Base-by-base conservation (phyloP, 306 rosid species). In the Sphenostylis stenocarpa region DNA sequence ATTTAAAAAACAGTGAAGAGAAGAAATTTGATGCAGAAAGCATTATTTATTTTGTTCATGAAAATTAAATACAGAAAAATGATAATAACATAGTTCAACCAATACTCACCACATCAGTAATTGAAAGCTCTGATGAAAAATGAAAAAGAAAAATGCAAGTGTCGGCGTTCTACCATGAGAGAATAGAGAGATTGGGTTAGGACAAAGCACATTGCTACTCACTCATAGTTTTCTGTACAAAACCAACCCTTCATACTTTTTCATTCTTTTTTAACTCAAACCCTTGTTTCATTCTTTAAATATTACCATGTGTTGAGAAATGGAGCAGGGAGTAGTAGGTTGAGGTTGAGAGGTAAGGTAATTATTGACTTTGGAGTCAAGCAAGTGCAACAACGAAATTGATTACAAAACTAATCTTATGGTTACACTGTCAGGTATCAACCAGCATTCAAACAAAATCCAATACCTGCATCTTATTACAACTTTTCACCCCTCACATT, bases 281-380 rank as follows among this genome's bases (percentile, higher is more conserved):
- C 21, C 5, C 16, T 8, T 38, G 0, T 36, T 49, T 49, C 23
- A 49, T 0, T 17, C 11, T 17, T 15, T 53, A 53, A 72, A 38
- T 33, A 52, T 33, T 71, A 21, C 8, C 14, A 17, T 9, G 4
- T 11, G 47, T 12, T 41, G 47, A 41, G 72, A 47, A 24, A 31
- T 31, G 73, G 65, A 1, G 43, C 80, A 36, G 15, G 7, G 5
- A 64, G 39, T 64, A 39, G n/a, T n/a, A n/a, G n/a, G n/a, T n/a
- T n/a, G n/a, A n/a, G 29, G 80, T 63, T 62, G 71, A n/a, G 70
- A n/a, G 16, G 71, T 33, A 45, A 45, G 26, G 63, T 75, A 49
- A 21, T 23, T 64, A 15, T 51, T 83, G 77, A 74, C 88, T 88
- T 86, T 36, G 80, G 70, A 68, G 77, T 64, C 19, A 86, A 72